These are phyloP conservation scores for Penicillium dipodomyicola DNA, from an alignment of 495 filamentous ascomycete species.

Conservation along the genomic window DNA sequence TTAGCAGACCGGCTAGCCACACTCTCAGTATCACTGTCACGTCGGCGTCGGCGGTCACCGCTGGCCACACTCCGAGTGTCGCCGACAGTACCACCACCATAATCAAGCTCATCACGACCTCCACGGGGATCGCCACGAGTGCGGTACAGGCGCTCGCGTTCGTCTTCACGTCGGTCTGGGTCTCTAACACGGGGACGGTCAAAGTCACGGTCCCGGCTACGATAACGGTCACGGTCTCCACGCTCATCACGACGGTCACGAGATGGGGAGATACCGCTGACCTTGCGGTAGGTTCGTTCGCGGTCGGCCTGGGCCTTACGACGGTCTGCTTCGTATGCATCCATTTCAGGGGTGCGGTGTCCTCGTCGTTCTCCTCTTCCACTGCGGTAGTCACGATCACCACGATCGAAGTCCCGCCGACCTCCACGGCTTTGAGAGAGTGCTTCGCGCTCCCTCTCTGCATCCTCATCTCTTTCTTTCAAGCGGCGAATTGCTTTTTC, in stretches of 20 bases:
- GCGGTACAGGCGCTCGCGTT: conserved; percentile 80
- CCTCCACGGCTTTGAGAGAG: conserved; percentile 52
- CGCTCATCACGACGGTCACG: conserved; percentile 56
- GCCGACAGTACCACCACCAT: conserved; percentile 86
- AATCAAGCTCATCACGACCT: conserved; percentile 77
- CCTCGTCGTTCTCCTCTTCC: conserved; percentile 56
- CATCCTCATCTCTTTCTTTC: conserved; percentile 85
- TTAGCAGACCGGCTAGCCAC: conserved; percentile 59
- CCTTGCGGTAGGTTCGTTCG: conserved; percentile 81
- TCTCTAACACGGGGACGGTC: conserved; percentile 51
- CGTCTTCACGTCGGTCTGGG: conserved; percentile 61
- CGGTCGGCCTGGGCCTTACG: conserved; percentile 82
- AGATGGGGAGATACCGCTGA: conserved; percentile 57
- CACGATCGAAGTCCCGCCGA: conserved; percentile 52
- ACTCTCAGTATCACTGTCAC: conserved; percentile 74
- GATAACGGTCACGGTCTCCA: conserved; percentile 49
- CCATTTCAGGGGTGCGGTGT: conserved; percentile 75
- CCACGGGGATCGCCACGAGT: conserved; percentile 75
- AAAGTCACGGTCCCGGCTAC: conserved; percentile 57
- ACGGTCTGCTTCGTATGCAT: conserved; percentile 86
- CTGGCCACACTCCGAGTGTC: conserved; percentile 61
- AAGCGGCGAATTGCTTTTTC: conserved; percentile 90
- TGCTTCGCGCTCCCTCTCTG: conserved; percentile 64
- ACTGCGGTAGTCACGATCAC: conserved; percentile 52
- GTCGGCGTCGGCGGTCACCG: conserved; percentile 54